These are phyloP conservation scores for Gossypium bickii DNA, from an alignment of 345 rosid genomes.

Conservation along the genomic window DNA sequence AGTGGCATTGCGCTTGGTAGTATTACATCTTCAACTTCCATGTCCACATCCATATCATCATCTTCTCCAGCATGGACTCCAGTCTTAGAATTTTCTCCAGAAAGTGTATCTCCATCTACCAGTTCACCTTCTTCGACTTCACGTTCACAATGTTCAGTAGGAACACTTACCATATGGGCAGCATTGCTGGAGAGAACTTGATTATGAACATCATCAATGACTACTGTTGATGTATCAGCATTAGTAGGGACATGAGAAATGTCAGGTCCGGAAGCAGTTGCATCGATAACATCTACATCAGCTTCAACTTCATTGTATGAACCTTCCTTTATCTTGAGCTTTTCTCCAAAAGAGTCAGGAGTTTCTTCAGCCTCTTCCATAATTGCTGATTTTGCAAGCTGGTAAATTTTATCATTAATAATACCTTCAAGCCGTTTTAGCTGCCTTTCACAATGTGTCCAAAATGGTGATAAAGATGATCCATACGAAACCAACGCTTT, in stretches of 20 bases:
- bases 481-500: constrained; percentile 52
- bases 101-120: constrained; percentile 22
- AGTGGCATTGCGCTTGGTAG: constrained; percentile 21
- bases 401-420: constrained; percentile 58
- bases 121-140: constrained; percentile 28
- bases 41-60: constrained; percentile 93
- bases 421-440: constrained; percentile 62
- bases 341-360: constrained; percentile 28
- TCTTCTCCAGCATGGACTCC: constrained; percentile 46
- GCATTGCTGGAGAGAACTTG: constrained; percentile 22
- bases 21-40: constrained; percentile 82
- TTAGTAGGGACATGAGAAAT: constrained; percentile 25
- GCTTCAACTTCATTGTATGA: constrained; percentile 24
- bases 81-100: constrained; percentile 29
- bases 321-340: constrained; percentile 16
- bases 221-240: background rate
- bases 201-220: constrained; percentile 7
- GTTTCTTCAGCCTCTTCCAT: constrained; percentile 29
- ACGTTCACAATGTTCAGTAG: constrained; percentile 27
- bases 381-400: constrained; percentile 46
- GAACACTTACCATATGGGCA: constrained; percentile 9
- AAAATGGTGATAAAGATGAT: constrained; percentile 61
- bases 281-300: constrained; percentile 25
- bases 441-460: constrained; percentile 77
- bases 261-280: constrained; percentile 26